Conservation (phyloP, 2,329 filamentous ascomycete genomes). For the Diplodia scrobiculata region DNA sequence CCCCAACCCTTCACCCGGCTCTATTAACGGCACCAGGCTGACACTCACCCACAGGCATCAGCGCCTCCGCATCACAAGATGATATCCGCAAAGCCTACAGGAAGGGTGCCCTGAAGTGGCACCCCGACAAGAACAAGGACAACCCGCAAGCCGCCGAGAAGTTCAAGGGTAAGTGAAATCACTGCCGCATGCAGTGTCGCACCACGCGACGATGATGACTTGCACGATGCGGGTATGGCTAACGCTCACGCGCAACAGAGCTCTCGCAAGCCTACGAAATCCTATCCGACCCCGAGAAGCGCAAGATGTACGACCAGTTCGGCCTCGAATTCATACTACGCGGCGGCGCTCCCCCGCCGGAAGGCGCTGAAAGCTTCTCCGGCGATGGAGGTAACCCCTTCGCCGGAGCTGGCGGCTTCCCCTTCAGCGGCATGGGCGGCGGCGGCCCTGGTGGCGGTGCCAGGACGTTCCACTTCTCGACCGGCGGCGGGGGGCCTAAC, state of each 20-base stretch:
- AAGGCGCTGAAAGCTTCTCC: conserved; percentile 51
- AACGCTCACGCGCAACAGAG: conserved; percentile 54
- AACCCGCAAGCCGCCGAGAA: conserved; percentile 83
- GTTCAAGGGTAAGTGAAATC: conserved; percentile 71
- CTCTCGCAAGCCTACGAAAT: conserved; percentile 98
- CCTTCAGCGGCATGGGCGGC: conserved; percentile 58
- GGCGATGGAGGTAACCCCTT: conserved; percentile 49
- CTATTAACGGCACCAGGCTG: conserved; percentile 9
- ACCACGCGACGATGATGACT: neutral
- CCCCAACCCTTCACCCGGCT: neutral
- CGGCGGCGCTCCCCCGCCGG: conserved; percentile 70
- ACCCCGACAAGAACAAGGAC: conserved; percentile 98
- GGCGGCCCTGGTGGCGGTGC: conserved; percentile 53
- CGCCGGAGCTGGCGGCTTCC: conserved; percentile 49
- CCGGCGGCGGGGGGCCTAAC: conserved; percentile 49
- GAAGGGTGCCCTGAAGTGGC: conserved; percentile 86
- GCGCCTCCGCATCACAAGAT: conserved; percentile 79
- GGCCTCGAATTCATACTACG: conserved; percentile 90
- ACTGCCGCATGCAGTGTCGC: neutral
- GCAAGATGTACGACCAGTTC: conserved; percentile 91
- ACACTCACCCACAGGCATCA: conserved; percentile 55
- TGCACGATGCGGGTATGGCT: conserved; percentile 21
- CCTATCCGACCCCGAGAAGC: conserved; percentile 93
- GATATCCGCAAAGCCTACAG: conserved; percentile 97
- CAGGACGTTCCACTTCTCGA: conserved; percentile 67